A percentile compares a stretch with the other conserved stretches of the same genome.
phyloP scores from a whole-genome alignment of 2,329 filamentous ascomycete genomes.

The Chaetomium olivaceum region DNA sequence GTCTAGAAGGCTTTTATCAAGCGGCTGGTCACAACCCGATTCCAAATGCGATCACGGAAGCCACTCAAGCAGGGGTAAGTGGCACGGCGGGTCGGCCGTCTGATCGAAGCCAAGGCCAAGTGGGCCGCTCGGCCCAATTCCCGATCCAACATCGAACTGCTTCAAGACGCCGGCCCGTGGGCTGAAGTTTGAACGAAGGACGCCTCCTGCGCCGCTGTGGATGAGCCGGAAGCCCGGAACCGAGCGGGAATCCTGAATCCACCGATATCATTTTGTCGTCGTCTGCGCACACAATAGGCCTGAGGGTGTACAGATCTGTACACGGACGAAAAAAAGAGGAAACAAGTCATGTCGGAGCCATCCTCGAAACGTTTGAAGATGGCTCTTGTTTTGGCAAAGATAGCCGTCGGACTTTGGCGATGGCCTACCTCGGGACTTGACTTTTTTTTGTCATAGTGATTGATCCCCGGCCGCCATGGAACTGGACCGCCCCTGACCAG shows the following conservation, averaged over 20 bases:
- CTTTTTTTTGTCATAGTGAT: not conserved
- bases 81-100: not conserved
- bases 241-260: not conserved
- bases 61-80: not conserved
- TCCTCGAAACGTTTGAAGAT: not conserved
- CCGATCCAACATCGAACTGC: not conserved
- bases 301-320: not conserved
- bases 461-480: not conserved
- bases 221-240: not conserved
- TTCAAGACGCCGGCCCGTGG: not conserved
- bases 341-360: not conserved
- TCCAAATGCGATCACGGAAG: not conserved
- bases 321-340: not conserved
- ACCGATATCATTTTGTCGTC: not conserved
- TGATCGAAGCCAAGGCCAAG: not conserved
- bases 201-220: not conserved
- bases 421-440: not conserved
- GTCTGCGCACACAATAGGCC: no score
- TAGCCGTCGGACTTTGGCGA: not conserved
- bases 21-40: not conserved
- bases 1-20: not conserved
- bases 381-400: not conserved
- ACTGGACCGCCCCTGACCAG: not conserved
- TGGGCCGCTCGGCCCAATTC: not conserved
- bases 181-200: not conserved